These are phyloP conservation scores for Phytophthora melonis DNA, from an alignment of 352 stramenopile species.

Conservation along the genomic window DNA sequence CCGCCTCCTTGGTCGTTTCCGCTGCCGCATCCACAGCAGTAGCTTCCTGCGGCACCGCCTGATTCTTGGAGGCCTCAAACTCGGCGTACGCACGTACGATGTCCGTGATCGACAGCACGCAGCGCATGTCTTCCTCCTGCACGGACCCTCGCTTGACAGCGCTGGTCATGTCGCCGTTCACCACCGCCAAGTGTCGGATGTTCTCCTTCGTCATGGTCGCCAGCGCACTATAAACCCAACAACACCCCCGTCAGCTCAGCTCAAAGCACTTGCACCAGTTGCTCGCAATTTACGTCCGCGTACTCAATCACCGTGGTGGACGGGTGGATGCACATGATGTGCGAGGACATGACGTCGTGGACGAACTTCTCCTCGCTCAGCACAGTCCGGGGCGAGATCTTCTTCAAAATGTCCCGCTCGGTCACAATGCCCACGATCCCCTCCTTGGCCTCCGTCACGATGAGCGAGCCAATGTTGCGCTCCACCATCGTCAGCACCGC, in stretches of 20 bases:
- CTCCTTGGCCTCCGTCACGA: slow-evolving; percentile 76
- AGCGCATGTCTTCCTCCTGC: slow-evolving; percentile 85
- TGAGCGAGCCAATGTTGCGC: slow-evolving; percentile 82
- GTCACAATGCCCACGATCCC: slow-evolving; percentile 88
- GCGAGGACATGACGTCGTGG: slow-evolving; percentile 85
- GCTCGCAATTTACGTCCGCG: slow-evolving; percentile 17
- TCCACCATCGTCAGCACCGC: slow-evolving; percentile 82
- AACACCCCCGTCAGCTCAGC: neutral
- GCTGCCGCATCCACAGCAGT: neutral
- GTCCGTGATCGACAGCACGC: slow-evolving; percentile 88
- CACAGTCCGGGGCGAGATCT: slow-evolving; percentile 67
- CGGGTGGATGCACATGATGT: slow-evolving; percentile 88
- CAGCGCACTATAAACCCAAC: slow-evolving; percentile 54
- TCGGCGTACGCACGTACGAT: slow-evolving; percentile 81
- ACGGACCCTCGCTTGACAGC: slow-evolving; percentile 79
- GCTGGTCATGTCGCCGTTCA: slow-evolving; percentile 79
- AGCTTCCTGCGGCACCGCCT: slow-evolving; percentile 5
- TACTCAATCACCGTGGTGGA: slow-evolving; percentile 86
- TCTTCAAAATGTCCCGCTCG: slow-evolving; percentile 84
- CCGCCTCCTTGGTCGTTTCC: slow-evolving; percentile 4
- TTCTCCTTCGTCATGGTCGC: slow-evolving; percentile 91
- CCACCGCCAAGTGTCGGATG: slow-evolving; percentile 84
- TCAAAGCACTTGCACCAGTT: neutral
- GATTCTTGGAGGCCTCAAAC: slow-evolving; percentile 72
- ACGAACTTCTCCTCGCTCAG: slow-evolving; percentile 62